Percentiles rank a stretch among this genome's conserved stretches.
phyloP scores from a whole-genome alignment of 106 monocot genomes.

The Platanthera guangdongensis region DNA sequence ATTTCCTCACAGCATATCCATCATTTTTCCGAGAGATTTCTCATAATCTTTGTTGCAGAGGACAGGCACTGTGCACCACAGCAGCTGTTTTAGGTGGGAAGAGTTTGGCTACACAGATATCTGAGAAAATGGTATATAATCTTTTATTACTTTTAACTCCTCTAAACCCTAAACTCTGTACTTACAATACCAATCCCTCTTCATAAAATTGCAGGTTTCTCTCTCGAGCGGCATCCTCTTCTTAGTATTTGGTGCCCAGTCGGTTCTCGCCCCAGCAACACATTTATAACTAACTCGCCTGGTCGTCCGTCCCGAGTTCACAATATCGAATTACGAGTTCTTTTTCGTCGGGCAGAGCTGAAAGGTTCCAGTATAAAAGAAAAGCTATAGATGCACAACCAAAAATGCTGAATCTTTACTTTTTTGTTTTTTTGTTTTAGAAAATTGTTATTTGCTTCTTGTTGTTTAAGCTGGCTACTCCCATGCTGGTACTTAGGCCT shows the following conservation, averaged over 20 bases:
- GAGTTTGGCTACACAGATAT: conserved; percentile 94
- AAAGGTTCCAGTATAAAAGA: too few relatives aligned
- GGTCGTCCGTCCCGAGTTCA: not conserved
- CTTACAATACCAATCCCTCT: not conserved
- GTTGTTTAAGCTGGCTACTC: too few relatives aligned
- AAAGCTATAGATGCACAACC: too few relatives aligned
- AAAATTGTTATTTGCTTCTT: too few relatives aligned
- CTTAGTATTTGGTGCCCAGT: conserved; percentile 72
- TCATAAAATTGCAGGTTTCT: conserved; percentile 38
- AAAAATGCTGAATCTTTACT: too few relatives aligned
- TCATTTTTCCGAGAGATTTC: not conserved
- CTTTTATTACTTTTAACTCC: not conserved
- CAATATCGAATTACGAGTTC: not conserved
- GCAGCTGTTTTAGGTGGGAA: conserved; percentile 95
- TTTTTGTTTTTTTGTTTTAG: too few relatives aligned
- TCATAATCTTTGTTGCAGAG: conserved; percentile 29
- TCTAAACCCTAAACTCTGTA: not conserved
- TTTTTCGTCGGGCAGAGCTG: too few relatives aligned
- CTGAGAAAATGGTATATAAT: conserved; percentile 77
- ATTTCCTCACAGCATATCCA: not conserved
- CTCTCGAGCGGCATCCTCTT: conserved; percentile 89
- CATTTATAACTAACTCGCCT: not conserved
- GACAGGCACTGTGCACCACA: conserved; percentile 79
- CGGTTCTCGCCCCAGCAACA: conserved; percentile 33
- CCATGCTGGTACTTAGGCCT: too few relatives aligned